phyloP scores from a whole-genome alignment of 108 stramenopile species.

The Mediolabrus comicus region DNA sequence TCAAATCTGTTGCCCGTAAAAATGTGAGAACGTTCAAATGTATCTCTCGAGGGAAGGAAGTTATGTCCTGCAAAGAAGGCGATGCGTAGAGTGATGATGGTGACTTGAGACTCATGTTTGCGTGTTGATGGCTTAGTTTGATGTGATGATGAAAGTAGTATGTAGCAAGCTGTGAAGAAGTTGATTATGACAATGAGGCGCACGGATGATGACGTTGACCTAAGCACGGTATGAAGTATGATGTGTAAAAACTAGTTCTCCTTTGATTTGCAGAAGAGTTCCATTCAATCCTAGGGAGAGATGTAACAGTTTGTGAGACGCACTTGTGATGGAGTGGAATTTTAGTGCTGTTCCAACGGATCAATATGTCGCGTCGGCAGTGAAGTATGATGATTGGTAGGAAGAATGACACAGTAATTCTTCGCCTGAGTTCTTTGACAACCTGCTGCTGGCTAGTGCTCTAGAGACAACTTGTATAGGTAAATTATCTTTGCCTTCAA shows the following conservation, averaged over 20 bases:
- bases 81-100: neutral
- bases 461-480: neutral
- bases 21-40: slow-evolving; percentile 78
- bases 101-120: slow-evolving; percentile 6
- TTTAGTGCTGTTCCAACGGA: neutral
- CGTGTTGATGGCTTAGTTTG: neutral
- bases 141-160: neutral
- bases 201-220: neutral
- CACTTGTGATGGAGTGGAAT: no score
- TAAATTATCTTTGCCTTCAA: no score
- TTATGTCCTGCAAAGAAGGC: neutral
- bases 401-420: neutral
- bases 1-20: slow-evolving; percentile 82
- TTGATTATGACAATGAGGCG: neutral
- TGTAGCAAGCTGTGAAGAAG: neutral
- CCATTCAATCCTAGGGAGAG: no score
- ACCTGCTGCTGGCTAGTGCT: neutral
- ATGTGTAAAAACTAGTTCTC: neutral
- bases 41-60: slow-evolving; percentile 57
- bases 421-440: neutral
- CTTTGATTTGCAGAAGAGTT: neutral
- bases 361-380: neutral
- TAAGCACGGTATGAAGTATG: neutral
- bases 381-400: neutral
- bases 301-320: no score